Evolutionary conservation across 805 yeast species (phyloP).

Genomic region (Saturnispora kantuleensis): DNA sequence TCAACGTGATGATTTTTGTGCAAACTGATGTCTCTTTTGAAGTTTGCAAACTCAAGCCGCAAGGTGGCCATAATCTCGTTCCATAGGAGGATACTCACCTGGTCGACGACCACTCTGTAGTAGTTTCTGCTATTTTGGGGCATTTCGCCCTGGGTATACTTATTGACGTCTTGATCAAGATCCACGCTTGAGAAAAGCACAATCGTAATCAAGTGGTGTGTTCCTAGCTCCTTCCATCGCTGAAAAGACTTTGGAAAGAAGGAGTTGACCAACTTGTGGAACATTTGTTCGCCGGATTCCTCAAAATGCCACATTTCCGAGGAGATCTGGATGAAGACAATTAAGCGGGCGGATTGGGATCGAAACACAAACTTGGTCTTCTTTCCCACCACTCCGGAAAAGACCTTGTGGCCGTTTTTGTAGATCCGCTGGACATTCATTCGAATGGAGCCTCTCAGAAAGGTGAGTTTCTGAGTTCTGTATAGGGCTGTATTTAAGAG

Average conservation of each 20-base stretch:
- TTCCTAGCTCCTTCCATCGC: slow-evolving; percentile 76
- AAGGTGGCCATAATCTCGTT: slow-evolving; percentile 82
- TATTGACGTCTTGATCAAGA: slow-evolving; percentile 26
- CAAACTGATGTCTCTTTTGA: slow-evolving; percentile 62
- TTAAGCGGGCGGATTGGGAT: slow-evolving; percentile 80
- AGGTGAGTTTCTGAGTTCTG: slow-evolving; percentile 52
- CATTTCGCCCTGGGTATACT: slow-evolving; percentile 61
- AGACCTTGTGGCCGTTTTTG: slow-evolving; percentile 55
- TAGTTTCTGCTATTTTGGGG: slow-evolving; percentile 62
- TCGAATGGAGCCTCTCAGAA: slow-evolving; percentile 49
- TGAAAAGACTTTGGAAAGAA: slow-evolving; percentile 82
- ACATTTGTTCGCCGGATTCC: slow-evolving; percentile 89
- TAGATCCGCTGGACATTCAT: slow-evolving; percentile 55
- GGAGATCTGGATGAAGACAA: slow-evolving; percentile 79
- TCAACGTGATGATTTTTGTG: slow-evolving; percentile 29
- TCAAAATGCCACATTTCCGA: slow-evolving; percentile 98
- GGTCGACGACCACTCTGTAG: slow-evolving; percentile 91
- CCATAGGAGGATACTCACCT: slow-evolving; percentile 84
- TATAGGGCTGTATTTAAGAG: slow-evolving; percentile 58
- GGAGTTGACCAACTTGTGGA: slow-evolving; percentile 87
- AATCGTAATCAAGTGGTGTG: slow-evolving; percentile 86
- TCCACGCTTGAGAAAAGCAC: slow-evolving; percentile 81
- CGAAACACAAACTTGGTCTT: slow-evolving; percentile 77
- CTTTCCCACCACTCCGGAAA: slow-evolving; percentile 68
- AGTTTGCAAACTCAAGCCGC: slow-evolving; percentile 73